Evolutionary conservation across 1,284 basidiomycete genomes (phyloP).

Genomic region (Phellopilus nigrolimitatus): DNA sequence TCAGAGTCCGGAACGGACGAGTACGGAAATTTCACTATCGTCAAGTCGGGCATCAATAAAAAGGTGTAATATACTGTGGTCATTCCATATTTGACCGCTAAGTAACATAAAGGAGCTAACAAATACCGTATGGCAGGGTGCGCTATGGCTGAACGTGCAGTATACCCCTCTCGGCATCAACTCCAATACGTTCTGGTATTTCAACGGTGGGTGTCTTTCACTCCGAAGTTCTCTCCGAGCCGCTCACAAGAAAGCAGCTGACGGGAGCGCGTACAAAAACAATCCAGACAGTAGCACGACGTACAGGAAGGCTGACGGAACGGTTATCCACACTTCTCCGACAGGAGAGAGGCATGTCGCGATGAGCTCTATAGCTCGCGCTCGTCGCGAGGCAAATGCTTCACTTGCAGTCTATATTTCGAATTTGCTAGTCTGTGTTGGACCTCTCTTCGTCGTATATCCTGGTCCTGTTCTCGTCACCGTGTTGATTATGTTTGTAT

Average conservation of each 20-base stretch:
- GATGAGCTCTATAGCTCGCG: neutral
- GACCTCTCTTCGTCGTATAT: slow-evolving; percentile 3
- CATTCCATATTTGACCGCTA: neutral
- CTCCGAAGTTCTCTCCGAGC: neutral
- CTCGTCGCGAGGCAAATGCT: neutral
- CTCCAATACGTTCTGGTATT: slow-evolving; percentile 13
- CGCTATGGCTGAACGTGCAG: neutral
- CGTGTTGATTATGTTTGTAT: slow-evolving; percentile 2
- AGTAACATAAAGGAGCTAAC: neutral
- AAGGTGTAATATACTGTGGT: neutral
- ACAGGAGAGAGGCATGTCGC: neutral
- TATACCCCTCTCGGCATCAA: slow-evolving; percentile 7
- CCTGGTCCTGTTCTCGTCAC: neutral
- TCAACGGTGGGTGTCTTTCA: neutral
- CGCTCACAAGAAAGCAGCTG: neutral
- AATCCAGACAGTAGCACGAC: slow-evolving; percentile 14
- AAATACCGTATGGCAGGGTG: neutral
- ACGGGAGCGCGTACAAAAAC: slow-evolving; percentile 10
- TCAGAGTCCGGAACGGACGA: slow-evolving; percentile 4
- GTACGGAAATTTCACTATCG: slow-evolving; percentile 5
- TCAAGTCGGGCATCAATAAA: neutral
- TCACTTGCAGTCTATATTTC: neutral
- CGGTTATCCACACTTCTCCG: neutral
- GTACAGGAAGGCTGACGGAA: slow-evolving; percentile 3
- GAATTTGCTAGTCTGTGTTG: neutral